Base-by-base conservation (phyloP, 2,329 filamentous ascomycete species). In the Pseudovirgaria hyperparasitica region DNA sequence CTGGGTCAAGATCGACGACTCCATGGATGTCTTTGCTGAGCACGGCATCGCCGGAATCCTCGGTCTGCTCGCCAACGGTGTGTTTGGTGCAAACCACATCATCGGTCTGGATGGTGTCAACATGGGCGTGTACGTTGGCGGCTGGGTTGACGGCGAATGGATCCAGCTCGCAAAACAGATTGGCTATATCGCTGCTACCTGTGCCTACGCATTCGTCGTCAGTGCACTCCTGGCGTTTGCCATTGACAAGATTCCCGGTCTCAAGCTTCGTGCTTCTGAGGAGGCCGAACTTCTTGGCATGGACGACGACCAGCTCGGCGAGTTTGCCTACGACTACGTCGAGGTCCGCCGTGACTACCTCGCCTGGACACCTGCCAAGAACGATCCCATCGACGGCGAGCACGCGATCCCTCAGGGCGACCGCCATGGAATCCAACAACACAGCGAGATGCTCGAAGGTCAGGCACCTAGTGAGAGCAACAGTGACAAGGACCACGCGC, bases 241-340 rank as follows among this genome's bases (percentile, higher is more conserved):
- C 45, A 79, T 90, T 58, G 76, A 90, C 59, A 51, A 74, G 37
- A 65, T 85, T 13, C 82, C 82, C 15, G 81, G 81, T 24, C 69
- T 90, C 12, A 71, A 84, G 51, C 76, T 90, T 23, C 79, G 82
- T 31, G 80, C 81, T 6, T 77, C 71, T 15, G 79, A 85, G 46
- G 77, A 86, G 55, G 82, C 82, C 14, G 82, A 90, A 56, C 71
- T 87, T 9, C 71, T 87, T 30, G 82, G 82, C 40, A 86, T 87
- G 79, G 82, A 90, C 46, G 82, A 87, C 49, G 81, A 87, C 57
- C 82, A 90, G 60, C 79, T 87, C 42, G 82, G 82, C 55, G 82
- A 90, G 57, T 90, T 87, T 50, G 82, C 81, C 9, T 87, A 87
- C 63, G 82, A 90, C 54, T 90, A 87, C 53, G 82, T 90, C 39